Evolutionary conservation across 2,329 filamentous ascomycete genomes (phyloP), one percentile per base, ranked within the genome.

Genomic region (Alternaria sp.): DNA sequence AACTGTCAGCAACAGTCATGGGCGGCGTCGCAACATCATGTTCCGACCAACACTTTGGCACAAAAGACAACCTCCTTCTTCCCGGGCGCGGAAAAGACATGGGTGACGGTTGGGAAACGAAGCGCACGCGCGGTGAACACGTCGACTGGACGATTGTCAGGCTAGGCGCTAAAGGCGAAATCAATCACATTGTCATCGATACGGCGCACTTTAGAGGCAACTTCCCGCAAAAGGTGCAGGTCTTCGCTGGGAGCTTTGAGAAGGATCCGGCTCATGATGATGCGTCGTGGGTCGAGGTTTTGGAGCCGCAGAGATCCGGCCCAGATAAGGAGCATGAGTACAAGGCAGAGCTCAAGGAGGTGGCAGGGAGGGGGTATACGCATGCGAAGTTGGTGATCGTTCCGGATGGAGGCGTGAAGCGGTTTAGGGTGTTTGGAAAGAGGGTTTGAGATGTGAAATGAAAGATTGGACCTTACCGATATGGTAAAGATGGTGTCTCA

Each of bases 341-440:
- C 73, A 80, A 66, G 51, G 63, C 31, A 23, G 74, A 79, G 54
- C 60, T 82, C 64, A 74, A 76, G 66, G 71, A 82, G 56, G 80
- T 86, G 17, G 80, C 83, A 66, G 86, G 86, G 36, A 83, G 82
- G 73, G 80, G 82, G 2, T 90, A 92, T 71, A 92, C 90, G 11
- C 93, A 95, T 79, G 88, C 93, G 23, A 97, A 96, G 84, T 82
- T 98, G 75, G 90, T 92, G 33, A 95, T 97, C 75, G 92, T 97
- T 67, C 94, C 94, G 0, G 93, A 98, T 77, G 93, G 94, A 33
- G 93, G 94, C 24, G 90, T 97, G 3, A 97, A 96, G 86, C 83
- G 93, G 64, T 85, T 97, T 65, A 86, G 92, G 44, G 87, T 94
- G 2, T 88, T 91, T 76, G 91, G 90, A 2, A 87, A 84, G 64